Conservation (phyloP, 148 eudicot genomes). For the Fagopyrum esculentum region DNA sequence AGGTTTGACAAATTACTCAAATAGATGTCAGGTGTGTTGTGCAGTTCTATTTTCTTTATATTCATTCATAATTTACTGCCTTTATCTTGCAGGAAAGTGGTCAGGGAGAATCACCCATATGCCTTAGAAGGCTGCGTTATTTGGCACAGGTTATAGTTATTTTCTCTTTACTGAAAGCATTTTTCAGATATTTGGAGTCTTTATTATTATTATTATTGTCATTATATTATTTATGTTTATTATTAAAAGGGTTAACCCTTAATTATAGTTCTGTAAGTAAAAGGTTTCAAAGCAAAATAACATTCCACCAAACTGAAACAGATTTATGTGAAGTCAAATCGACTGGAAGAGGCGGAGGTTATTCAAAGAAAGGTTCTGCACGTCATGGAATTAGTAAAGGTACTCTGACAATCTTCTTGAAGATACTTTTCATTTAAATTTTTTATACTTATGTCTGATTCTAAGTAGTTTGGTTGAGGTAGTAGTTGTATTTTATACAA, state of each 20-base stretch:
- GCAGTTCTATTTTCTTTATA: slow-evolving; percentile 8
- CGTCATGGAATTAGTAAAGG: slow-evolving; percentile 84
- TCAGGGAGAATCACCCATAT: slow-evolving; percentile 63
- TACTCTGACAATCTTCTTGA: slow-evolving; percentile 16
- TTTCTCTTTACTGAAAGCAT: neutral
- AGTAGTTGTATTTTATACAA: neutral
- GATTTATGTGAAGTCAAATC: slow-evolving; percentile 58
- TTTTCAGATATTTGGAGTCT: neutral
- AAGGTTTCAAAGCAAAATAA: neutral
- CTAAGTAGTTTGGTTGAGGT: neutral
- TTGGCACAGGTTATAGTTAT: slow-evolving; percentile 67
- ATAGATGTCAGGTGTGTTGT: slow-evolving; percentile 13
- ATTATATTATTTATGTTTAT: neutral
- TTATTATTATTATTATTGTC: neutral
- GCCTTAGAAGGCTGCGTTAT: slow-evolving; percentile 70
- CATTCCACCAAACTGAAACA: slow-evolving; percentile 14
- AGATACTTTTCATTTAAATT: neutral
- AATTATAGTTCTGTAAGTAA: neutral
- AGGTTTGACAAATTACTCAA: slow-evolving; percentile 33
- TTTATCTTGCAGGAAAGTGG: slow-evolving; percentile 60
- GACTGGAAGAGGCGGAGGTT: slow-evolving; percentile 55
- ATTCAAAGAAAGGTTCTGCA: slow-evolving; percentile 75
- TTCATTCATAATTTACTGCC: slow-evolving; percentile 7
- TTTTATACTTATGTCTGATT: neutral
- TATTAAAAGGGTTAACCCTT: neutral